Conservation (phyloP, 2,329 filamentous ascomycete species). For the Aspergillus ruber region DNA sequence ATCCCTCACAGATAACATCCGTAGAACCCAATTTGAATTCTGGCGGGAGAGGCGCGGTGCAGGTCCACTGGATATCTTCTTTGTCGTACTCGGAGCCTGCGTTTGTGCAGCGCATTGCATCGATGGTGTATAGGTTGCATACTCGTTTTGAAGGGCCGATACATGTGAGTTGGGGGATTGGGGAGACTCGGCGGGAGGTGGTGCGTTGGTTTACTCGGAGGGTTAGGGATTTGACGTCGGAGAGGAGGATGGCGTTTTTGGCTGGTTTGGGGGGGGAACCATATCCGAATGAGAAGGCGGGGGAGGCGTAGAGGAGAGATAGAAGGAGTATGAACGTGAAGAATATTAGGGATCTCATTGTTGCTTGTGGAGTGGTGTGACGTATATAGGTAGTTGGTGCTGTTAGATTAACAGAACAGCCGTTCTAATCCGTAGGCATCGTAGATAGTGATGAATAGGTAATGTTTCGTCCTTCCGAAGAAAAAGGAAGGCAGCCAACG, state of each 20-base stretch:
- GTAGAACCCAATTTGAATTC: slow-evolving; percentile 74
- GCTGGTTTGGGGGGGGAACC: slow-evolving; percentile 26
- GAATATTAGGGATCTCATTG: slow-evolving; percentile 14
- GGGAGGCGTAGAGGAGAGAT: slow-evolving; percentile 12
- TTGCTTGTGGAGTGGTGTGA: neutral
- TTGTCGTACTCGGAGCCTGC: slow-evolving; percentile 69
- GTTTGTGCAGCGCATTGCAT: slow-evolving; percentile 86
- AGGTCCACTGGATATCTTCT: slow-evolving; percentile 88
- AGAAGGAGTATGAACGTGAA: slow-evolving; percentile 10
- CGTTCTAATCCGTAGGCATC: neutral
- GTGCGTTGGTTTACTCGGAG: slow-evolving; percentile 64
- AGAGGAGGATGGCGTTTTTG: slow-evolving; percentile 52
- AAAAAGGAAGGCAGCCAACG: too few relatives aligned
- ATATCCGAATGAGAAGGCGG: slow-evolving; percentile 16
- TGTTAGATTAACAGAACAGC: neutral
- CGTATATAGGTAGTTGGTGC: neutral
- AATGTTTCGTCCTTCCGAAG: too few relatives aligned
- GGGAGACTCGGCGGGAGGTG: slow-evolving; percentile 64
- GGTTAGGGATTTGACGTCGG: slow-evolving; percentile 69
- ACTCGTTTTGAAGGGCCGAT: slow-evolving; percentile 56
- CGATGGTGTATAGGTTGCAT: slow-evolving; percentile 65
- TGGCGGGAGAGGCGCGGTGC: slow-evolving; percentile 57
- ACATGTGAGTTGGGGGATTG: slow-evolving; percentile 76
- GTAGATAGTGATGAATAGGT: neutral
- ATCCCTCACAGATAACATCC: slow-evolving; percentile 90